phyloP scores from a whole-genome alignment of 495 filamentous ascomycete species.

The Penicillium herquei region DNA sequence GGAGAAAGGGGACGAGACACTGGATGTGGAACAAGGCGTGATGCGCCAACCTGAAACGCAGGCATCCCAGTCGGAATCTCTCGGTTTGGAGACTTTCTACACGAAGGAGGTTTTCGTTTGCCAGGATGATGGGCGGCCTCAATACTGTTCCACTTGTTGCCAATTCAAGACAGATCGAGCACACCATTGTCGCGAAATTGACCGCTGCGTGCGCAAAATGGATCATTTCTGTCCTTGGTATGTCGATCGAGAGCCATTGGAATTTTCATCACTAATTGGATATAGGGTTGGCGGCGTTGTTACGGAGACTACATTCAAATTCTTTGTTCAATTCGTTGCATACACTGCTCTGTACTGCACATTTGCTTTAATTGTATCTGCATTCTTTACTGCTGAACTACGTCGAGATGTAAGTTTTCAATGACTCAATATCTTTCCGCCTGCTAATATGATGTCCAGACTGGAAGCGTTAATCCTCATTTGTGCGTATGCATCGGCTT shows the following conservation, averaged over 20 bases:
- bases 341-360: constrained; percentile 69
- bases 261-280: constrained; percentile 13
- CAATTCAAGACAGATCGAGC: constrained; percentile 83
- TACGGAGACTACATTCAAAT: constrained; percentile 77
- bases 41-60: constrained; percentile 19
- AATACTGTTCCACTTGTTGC: constrained; percentile 75
- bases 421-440: neutral
- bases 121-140: constrained; percentile 72
- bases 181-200: constrained; percentile 80
- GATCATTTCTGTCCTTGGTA: constrained; percentile 94
- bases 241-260: constrained; percentile 9
- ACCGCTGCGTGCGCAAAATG: constrained; percentile 81
- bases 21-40: constrained; percentile 26
- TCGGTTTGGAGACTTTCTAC: constrained; percentile 60
- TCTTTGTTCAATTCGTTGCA: constrained; percentile 79
- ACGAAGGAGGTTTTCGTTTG: constrained; percentile 80
- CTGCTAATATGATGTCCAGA: constrained; percentile 23
- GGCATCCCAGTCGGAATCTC: constrained; percentile 24
- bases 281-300: constrained; percentile 81
- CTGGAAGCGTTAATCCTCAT: constrained; percentile 43
- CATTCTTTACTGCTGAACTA: constrained; percentile 53
- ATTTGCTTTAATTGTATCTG: constrained; percentile 59
- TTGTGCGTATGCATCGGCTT: constrained; percentile 56
- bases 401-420: constrained; percentile 31
- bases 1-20: constrained; percentile 26